These are phyloP conservation scores for Erodium texanum DNA, from an alignment of 441 rosid species.

Conservation along the genomic window DNA sequence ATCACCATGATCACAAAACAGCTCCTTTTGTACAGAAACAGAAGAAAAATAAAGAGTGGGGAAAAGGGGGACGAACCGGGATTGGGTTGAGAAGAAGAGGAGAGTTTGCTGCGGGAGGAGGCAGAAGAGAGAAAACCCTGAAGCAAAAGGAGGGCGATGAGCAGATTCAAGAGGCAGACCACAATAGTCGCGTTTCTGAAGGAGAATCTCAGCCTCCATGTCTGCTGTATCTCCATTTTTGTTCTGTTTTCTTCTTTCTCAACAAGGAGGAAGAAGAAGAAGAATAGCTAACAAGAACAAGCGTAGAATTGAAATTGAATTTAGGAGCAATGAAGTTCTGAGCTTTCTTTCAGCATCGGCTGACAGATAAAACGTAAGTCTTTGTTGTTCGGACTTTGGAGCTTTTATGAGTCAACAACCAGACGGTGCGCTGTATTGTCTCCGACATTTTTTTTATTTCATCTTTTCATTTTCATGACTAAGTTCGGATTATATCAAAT, in stretches of 20 bases:
- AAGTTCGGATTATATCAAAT: too few relatives aligned
- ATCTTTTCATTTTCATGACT: background rate
- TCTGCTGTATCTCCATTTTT: slow-evolving; percentile 44
- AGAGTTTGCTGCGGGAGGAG: slow-evolving; percentile 24
- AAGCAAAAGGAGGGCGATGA: slow-evolving; percentile 51
- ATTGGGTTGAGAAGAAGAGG: slow-evolving; percentile 26
- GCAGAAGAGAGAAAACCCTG: slow-evolving; percentile 42
- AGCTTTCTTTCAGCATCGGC: slow-evolving; percentile 2
- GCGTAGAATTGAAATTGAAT: background rate
- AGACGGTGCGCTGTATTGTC: background rate
- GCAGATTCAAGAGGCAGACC: slow-evolving; percentile 44
- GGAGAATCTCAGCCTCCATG: slow-evolving; percentile 60
- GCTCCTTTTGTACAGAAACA: background rate
- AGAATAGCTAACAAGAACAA: background rate
- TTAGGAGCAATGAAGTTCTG: background rate
- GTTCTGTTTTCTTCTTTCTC: background rate
- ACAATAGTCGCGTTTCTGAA: slow-evolving; percentile 70
- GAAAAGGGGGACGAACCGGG: slow-evolving; percentile 26
- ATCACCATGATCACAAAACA: background rate
- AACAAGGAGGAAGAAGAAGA: background rate
- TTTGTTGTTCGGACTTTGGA: background rate
- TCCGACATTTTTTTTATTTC: background rate
- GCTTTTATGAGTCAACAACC: background rate
- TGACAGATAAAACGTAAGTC: background rate
- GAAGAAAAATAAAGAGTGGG: background rate